Conservation (phyloP, 2,329 filamentous ascomycete genomes). For the Trichoderma atrobrunneum region DNA sequence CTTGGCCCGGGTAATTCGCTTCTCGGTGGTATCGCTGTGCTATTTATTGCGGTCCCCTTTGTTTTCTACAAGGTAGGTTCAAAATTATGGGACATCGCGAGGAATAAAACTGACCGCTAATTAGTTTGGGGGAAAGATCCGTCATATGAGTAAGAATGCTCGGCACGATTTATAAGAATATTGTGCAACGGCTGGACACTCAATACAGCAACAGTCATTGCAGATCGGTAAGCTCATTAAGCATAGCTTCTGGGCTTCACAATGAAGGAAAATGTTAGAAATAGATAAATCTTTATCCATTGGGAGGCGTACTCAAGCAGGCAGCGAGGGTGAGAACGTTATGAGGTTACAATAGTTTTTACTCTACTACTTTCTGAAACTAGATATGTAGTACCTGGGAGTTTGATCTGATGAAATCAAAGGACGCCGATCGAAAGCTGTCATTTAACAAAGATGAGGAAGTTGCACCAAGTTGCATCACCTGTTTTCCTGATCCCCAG, state of each 20-base stretch:
- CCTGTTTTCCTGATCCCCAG: neutral
- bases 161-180: neutral
- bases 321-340: neutral
- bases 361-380: no score
- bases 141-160: neutral
- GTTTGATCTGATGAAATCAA: neutral
- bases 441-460: neutral
- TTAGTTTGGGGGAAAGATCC: neutral
- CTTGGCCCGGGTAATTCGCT: neutral
- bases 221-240: neutral
- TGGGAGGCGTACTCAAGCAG: neutral
- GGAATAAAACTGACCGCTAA: neutral
- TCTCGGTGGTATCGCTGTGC: neutral
- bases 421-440: neutral
- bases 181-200: neutral
- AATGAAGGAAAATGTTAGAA: neutral
- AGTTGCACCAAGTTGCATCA: neutral
- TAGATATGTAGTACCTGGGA: no score
- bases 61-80: neutral
- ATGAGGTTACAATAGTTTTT: neutral
- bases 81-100: accelerated
- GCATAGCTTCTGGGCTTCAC: neutral
- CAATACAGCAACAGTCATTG: neutral
- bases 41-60: neutral
- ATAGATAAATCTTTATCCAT: neutral